Evolutionary conservation across 768 basidiomycete genomes (phyloP), one percentile per base, ranked within the genome.

Genomic region (Tylopilus sp.): DNA sequence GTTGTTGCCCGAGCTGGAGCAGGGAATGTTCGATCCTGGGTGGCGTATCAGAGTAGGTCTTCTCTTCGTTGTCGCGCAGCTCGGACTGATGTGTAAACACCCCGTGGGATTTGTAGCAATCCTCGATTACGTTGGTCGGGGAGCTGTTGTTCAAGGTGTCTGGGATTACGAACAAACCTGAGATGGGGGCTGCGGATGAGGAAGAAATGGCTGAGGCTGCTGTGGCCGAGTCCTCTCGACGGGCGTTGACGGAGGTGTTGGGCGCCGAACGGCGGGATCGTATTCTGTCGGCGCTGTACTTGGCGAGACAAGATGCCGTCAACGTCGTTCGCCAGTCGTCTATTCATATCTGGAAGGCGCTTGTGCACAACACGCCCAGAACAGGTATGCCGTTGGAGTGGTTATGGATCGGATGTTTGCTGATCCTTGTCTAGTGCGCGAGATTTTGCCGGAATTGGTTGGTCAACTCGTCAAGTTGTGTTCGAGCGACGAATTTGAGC

Each of bases 331-430:
- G 95, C 36, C 90, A 92, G 65, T 83, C 92, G 3, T 90, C 95
- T 0, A 82, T 95, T 40, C 92, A 92, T 51, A 97, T 98, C 57
- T 99, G 97, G 97, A 98, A 98, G 71, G 95, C 93, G 4, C 76
- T 98, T 56, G 95, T 99, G 10, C 82, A 92, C 67, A 98, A 95
- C 61, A 95, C 93, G 0, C 94, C 92, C 6, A 78, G 87, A 40
- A 95, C 93, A 57, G 86, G 92, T 92, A 64, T 50, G 73, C 4
- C 22, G 11, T 6, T 23, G 22, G 40, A 11, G 15, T 12, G 10
- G 17, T 6, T 1, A 23, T 13, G 33, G 15, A 6, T 17, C 15
- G 33, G 15, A 17, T 35, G 6, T 28, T 46, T 41, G 53, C 50
- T 59, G 40, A 49, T 55, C 9, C 60, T 31, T 30, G 3, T 9